phyloP scores from a whole-genome alignment of 73 alveolate genomes.

The Paramecium pentaurelia region DNA sequence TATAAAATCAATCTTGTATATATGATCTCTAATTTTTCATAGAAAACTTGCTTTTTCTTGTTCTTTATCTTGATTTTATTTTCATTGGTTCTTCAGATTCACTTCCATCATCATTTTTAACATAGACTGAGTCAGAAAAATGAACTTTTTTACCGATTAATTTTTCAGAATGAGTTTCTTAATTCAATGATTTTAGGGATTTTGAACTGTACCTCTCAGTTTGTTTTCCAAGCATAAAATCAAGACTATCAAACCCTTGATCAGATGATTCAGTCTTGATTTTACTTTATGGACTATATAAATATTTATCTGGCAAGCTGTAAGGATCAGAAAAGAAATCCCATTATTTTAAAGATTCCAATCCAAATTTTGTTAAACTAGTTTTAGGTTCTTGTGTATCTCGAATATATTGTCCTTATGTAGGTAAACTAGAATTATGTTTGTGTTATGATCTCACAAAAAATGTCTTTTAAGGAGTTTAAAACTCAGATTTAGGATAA shows the following conservation, averaged over 20 bases:
- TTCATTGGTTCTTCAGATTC: background rate
- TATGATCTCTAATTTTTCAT: background rate
- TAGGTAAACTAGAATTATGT: background rate
- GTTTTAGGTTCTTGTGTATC: background rate
- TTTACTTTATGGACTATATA: background rate
- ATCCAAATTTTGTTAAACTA: background rate
- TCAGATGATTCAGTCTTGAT: background rate
- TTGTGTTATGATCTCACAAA: background rate
- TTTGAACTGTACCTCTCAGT: background rate
- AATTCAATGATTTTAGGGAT: background rate
- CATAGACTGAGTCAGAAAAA: background rate
- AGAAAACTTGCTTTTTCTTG: background rate
- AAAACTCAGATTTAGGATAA: background rate
- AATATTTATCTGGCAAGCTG: constrained; percentile 2
- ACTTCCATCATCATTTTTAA: background rate
- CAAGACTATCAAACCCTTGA: background rate
- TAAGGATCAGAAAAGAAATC: constrained; percentile 48
- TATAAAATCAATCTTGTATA: background rate
- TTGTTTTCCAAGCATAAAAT: background rate
- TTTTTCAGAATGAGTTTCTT: background rate
- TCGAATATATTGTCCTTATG: background rate
- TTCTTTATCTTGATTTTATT: background rate
- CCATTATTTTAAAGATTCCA: background rate
- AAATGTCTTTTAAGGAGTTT: background rate
- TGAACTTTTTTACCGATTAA: background rate